Evolutionary conservation across 352 stramenopile species (phyloP).

Genomic region (Phytophthora uliginosa): DNA sequence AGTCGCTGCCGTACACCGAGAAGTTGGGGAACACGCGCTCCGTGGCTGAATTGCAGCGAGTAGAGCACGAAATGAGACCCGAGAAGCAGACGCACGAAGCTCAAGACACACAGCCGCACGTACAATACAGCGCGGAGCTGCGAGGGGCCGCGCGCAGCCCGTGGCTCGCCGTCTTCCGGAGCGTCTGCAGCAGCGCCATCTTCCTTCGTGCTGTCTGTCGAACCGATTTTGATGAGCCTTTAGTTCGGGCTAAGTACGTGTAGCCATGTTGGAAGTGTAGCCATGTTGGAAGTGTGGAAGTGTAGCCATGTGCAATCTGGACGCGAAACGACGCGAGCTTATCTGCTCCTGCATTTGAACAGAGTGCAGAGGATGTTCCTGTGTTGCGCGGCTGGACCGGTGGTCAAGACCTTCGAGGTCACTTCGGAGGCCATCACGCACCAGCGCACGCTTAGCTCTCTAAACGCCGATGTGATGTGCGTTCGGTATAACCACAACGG

Average conservation of each 20-base stretch:
- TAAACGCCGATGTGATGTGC: conserved; percentile 68
- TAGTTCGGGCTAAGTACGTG: conserved; percentile 25
- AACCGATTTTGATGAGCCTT: conserved; percentile 17
- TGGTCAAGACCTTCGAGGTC: conserved; percentile 73
- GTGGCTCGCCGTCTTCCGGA: conserved; percentile 35
- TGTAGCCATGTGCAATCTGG: conserved; percentile 19
- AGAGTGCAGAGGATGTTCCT: conserved; percentile 47
- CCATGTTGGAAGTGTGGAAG: neutral
- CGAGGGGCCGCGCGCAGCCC: conserved; percentile 27
- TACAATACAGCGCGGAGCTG: conserved; percentile 43
- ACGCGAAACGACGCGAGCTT: conserved; percentile 40
- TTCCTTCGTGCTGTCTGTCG: conserved; percentile 11
- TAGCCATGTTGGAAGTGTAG: neutral
- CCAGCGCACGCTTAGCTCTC: conserved; percentile 53
- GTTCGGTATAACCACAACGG: conserved; percentile 80
- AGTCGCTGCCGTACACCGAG: conserved; percentile 75
- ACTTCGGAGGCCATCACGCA: conserved; percentile 58
- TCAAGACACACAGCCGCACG: conserved; percentile 1
- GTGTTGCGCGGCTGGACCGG: conserved; percentile 61
- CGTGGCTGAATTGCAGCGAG: conserved; percentile 38
- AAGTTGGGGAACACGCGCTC: conserved; percentile 85
- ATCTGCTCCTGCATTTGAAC: neutral
- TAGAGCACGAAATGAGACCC: conserved; percentile 16
- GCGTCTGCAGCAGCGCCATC: conserved; percentile 47
- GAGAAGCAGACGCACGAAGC: neutral